Evolutionary conservation across 805 yeast genomes (phyloP).

Genomic region (Candida nonsorbophila): DNA sequence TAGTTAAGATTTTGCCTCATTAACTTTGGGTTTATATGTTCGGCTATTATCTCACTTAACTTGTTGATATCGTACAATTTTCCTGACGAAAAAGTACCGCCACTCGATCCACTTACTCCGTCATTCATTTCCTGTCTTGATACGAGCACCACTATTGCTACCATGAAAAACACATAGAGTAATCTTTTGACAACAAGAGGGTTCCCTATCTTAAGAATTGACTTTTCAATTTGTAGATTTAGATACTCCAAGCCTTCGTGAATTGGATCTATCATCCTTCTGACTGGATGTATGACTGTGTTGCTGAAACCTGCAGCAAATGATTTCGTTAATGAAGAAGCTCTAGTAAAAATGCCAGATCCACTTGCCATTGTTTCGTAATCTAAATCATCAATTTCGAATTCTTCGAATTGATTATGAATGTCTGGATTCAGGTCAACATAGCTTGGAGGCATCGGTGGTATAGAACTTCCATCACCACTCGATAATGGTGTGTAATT

Average conservation of each 20-base stretch:
- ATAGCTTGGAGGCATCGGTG: constrained; percentile 10
- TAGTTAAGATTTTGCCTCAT: constrained; percentile 68
- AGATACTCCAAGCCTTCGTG: constrained; percentile 41
- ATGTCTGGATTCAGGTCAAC: constrained; percentile 4
- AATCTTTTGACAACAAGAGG: constrained; percentile 79
- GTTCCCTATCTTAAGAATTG: constrained; percentile 68
- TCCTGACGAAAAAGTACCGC: constrained; percentile 43
- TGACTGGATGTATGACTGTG: constrained; percentile 32
- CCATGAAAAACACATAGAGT: constrained; percentile 61
- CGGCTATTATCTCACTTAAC: constrained; percentile 45
- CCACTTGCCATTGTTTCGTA: constrained; percentile 11
- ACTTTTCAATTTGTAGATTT: constrained; percentile 46
- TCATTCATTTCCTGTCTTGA: constrained; percentile 50
- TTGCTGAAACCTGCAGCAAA: constrained; percentile 5
- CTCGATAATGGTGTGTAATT: too few species aligned
- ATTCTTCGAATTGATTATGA: constrained; percentile 8
- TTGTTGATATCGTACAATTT: constrained; percentile 58
- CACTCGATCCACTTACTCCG: constrained; percentile 32
- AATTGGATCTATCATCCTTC: constrained; percentile 46
- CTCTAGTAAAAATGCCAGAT: constrained; percentile 26
- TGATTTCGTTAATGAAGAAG: constrained; percentile 17
- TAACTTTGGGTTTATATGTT: constrained; percentile 46
- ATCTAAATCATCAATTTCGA: constrained; percentile 12
- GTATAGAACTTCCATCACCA: too few species aligned
- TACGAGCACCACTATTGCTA: constrained; percentile 52